Conservation (phyloP, 352 stramenopile genomes). For the Phytophthora pini region DNA sequence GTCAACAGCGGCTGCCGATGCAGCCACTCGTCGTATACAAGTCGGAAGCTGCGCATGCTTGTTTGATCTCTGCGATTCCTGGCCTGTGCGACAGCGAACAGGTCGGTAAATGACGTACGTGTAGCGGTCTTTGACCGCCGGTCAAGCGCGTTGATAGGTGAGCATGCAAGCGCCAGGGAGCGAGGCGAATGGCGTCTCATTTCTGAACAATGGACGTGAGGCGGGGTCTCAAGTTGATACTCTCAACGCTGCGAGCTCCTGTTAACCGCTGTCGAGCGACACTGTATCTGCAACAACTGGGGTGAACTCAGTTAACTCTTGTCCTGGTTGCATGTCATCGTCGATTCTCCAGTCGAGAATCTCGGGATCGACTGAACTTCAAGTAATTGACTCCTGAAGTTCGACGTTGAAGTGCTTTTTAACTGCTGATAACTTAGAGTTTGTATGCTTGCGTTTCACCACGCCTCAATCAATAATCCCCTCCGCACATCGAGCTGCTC, state of each 20-base stretch:
- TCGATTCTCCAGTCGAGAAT: too few relatives aligned
- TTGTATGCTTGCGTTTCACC: slow-evolving; percentile 1
- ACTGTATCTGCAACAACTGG: too few relatives aligned
- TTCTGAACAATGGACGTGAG: neutral
- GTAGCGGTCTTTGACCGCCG: neutral
- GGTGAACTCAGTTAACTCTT: too few relatives aligned
- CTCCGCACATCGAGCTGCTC: neutral
- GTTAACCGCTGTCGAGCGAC: neutral
- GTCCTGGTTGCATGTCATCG: too few relatives aligned
- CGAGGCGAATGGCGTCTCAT: neutral
- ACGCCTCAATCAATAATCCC: neutral
- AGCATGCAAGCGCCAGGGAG: slow-evolving; percentile 2
- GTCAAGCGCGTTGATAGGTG: slow-evolving; percentile 15
- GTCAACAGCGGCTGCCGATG: slow-evolving; percentile 52
- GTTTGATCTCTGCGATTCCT: neutral
- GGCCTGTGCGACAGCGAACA: slow-evolving; percentile 1
- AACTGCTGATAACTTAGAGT: slow-evolving; percentile 3
- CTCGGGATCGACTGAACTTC: neutral
- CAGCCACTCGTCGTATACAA: slow-evolving; percentile 57
- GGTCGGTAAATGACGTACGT: slow-evolving; percentile 11
- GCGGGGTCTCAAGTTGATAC: neutral
- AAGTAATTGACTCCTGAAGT: neutral
- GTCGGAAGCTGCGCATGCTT: slow-evolving; percentile 42
- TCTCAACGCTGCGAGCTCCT: neutral
- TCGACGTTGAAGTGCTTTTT: neutral